phyloP scores from a whole-genome alignment of 768 basidiomycete species.

The Pulveroboletus sp. region DNA sequence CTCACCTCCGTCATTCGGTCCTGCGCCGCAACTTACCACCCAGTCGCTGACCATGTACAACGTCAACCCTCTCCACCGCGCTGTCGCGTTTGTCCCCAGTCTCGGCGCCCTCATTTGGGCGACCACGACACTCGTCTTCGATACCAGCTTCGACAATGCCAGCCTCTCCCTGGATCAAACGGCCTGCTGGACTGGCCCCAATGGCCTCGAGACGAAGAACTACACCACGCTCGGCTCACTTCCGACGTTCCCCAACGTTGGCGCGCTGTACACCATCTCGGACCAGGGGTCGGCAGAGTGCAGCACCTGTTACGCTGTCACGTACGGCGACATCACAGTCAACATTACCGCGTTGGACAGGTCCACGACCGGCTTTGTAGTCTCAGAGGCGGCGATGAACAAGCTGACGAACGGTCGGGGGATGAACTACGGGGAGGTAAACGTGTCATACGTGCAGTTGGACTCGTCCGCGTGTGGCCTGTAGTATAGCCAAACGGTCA shows the following conservation, averaged over 20 bases:
- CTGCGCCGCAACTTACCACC: no score
- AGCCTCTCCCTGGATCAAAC: slow-evolving; percentile 26
- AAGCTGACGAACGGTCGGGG: slow-evolving; percentile 18
- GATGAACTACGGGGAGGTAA: slow-evolving; percentile 11
- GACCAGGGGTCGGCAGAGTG: slow-evolving; percentile 24
- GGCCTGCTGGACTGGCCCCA: slow-evolving; percentile 37
- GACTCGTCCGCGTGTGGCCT: neutral
- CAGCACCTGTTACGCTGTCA: slow-evolving; percentile 31
- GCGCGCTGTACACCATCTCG: slow-evolving; percentile 26
- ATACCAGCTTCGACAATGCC: slow-evolving; percentile 34
- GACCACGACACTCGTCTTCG: slow-evolving; percentile 32
- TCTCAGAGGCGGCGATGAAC: slow-evolving; percentile 28
- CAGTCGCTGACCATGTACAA: no score
- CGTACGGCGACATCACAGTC: slow-evolving; percentile 34
- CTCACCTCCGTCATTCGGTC: no score
- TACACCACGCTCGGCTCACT: slow-evolving; percentile 38
- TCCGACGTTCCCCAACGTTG: slow-evolving; percentile 36
- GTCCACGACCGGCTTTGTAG: slow-evolving; percentile 39
- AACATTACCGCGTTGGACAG: slow-evolving; percentile 54
- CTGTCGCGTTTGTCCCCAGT: slow-evolving; percentile 10
- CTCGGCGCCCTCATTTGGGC: slow-evolving; percentile 22
- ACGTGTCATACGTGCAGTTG: slow-evolving; percentile 8
- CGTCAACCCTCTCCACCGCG: no score
- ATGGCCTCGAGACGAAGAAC: slow-evolving; percentile 33
- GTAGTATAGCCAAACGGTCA: no score